These are phyloP conservation scores for Pythium rishiriense DNA, from an alignment of 352 stramenopile genomes.

Conservation along the genomic window DNA sequence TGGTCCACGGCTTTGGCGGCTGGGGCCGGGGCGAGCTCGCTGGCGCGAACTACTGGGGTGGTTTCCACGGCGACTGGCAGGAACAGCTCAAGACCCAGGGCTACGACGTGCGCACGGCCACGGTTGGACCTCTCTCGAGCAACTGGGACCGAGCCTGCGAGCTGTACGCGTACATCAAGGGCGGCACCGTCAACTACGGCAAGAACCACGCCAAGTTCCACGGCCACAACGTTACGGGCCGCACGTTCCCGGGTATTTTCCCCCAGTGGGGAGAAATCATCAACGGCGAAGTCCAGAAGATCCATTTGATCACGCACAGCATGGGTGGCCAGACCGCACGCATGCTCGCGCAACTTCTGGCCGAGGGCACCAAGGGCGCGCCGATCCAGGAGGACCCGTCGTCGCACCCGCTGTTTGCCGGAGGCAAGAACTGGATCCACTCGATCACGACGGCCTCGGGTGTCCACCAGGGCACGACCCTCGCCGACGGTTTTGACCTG, in stretches of 20 bases:
- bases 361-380: slow-evolving; percentile 31
- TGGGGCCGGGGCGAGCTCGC: slow-evolving; percentile 35
- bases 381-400: slow-evolving; percentile 27
- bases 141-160: slow-evolving; percentile 55
- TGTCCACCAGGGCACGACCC: slow-evolving; percentile 31
- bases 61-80: slow-evolving; percentile 35
- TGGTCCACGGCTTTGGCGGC: slow-evolving; percentile 43
- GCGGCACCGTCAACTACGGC: slow-evolving; percentile 44
- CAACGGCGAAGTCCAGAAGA: slow-evolving; percentile 39
- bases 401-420: slow-evolving; percentile 30
- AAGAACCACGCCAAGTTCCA: slow-evolving; percentile 32
- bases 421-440: slow-evolving; percentile 40
- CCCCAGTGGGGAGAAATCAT: slow-evolving; percentile 40
- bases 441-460: slow-evolving; percentile 35
- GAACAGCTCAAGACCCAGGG: slow-evolving; percentile 30
- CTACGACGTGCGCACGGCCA: slow-evolving; percentile 34
- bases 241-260: slow-evolving; percentile 37
- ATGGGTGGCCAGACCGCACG: slow-evolving; percentile 45
- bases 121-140: slow-evolving; percentile 35
- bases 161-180: slow-evolving; percentile 52
- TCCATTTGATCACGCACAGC: slow-evolving; percentile 45
- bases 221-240: slow-evolving; percentile 32
- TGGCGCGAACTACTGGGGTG: slow-evolving; percentile 38
- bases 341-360: slow-evolving; percentile 44
- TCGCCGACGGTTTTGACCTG: slow-evolving; percentile 25